Conservation (phyloP, 345 rosid species). For the thale cress (Arabidopsis thaliana) region DNA sequence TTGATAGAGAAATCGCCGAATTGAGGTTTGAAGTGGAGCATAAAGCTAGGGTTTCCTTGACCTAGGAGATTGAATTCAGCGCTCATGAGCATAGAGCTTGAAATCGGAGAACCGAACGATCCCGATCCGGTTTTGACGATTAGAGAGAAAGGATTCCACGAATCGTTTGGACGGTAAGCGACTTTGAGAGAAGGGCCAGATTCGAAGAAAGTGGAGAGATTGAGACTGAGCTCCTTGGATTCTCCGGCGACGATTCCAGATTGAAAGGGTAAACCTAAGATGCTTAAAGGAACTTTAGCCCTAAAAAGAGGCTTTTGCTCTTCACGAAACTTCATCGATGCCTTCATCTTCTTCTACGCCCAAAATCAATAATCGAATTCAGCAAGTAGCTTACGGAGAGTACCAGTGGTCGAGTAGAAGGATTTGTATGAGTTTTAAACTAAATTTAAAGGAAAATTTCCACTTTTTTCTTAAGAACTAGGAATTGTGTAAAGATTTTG, state of each 20-base stretch:
- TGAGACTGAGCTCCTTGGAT: constrained; percentile 76
- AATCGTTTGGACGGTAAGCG: constrained; percentile 93
- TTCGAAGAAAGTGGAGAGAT: constrained; percentile 79
- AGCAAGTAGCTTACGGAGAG: not conserved
- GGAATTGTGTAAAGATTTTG: not conserved
- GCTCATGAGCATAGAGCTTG: constrained; percentile 85
- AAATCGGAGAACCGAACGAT: constrained; percentile 73
- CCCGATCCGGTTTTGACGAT: constrained; percentile 88
- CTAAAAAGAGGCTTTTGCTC: constrained; percentile 80
- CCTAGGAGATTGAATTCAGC: constrained; percentile 82
- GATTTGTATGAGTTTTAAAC: not conserved
- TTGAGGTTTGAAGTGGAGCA: constrained; percentile 89
- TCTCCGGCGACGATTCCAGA: constrained; percentile 94
- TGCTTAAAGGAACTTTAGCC: constrained; percentile 81
- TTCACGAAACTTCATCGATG: constrained; percentile 90
- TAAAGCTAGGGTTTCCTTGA: constrained; percentile 75
- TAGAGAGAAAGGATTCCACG: constrained; percentile 85
- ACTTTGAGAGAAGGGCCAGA: constrained; percentile 82
- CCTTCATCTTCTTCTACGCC: constrained; percentile 62
- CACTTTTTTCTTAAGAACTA: not conserved
- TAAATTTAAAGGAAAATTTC: not conserved
- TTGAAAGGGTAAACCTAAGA: constrained; percentile 84
- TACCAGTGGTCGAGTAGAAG: constrained; percentile 12
- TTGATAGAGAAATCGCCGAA: constrained; percentile 90
- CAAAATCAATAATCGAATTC: not conserved